Evolutionary conservation across 345 rosid species (phyloP), one percentile per base, ranked within the genome.

Genomic region (Bruguiera sexangula): DNA sequence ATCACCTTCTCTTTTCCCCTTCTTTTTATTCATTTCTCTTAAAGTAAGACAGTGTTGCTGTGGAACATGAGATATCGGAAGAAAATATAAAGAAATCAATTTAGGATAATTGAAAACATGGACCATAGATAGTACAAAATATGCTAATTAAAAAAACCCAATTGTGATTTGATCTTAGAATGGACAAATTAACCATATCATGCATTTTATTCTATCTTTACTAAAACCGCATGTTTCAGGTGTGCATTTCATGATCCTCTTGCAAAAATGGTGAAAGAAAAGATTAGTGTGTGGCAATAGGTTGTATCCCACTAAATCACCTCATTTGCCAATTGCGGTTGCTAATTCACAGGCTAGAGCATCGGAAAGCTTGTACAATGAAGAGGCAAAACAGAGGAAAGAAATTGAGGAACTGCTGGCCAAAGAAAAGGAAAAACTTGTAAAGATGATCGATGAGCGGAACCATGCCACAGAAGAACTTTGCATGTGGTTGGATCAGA

Each of bases 321-420:
- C 19, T 43, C 50, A 15, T 43, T 52, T 63, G 52, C 66, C 19
- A 24, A 27, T 39, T 37, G 30, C 71, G 52, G 68, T 50, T 70
- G 62, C 53, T 65, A 54, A 69, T 66, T 66, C 70, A 30, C 75
- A 91, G 98, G 86, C 75, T 48, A 88, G 80, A 78, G 84, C 81
- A 73, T 83, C 82, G 19, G 96, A 91, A 81, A 78, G 51, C 63
- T 76, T 75, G 62, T 87, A 80, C 61, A 59, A 78, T 16, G 88
- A 85, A 78, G 90, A 86, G 86, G 70, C 82, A 46, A 91, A 80
- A 73, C 88, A 70, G 74, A 87, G 94, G 82, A 88, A 82, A 79
- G 89, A 84, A 51, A 76, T 81, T 4, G 92, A 93, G 81, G 85
- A 75, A 67, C 83, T 84, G 58, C 77, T 93, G n/a, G 78, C 69